Evolutionary conservation across 148 eudicot species (phyloP), one percentile per base, ranked within the genome.

Genomic region (Tetragonia tetragonoides): DNA sequence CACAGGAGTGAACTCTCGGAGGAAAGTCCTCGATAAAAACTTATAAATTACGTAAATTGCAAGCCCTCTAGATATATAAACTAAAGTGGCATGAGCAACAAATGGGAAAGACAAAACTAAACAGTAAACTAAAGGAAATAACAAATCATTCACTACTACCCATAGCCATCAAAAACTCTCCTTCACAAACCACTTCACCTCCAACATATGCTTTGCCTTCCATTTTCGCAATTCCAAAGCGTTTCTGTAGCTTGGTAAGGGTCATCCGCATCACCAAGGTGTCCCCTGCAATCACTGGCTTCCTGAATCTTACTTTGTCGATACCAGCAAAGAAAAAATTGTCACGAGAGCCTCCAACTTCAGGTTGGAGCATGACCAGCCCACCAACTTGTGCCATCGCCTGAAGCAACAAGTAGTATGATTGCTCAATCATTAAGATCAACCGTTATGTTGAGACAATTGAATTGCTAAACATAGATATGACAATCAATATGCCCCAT

Each of bases 341-440:
- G 12, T 87, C 92, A 37, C 90, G 85, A 37, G 92, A 89, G 38
- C 95, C 97, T 56, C 97, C 95, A 37, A 87, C 94, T 87, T 92
- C 98, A 20, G 97, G 95, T 76, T 94, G 95, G 84, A 92, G 87
- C 97, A 94, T 88, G n/a, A 91, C 89, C 42, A 94, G 24, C 75
- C 97, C 98, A 54, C 98, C 98, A 40, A 94, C 98, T 79, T 94
- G 98, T 21, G 98, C 98, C 98, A 94, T 81, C 81, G 98, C 98
- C 98, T 94, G 87, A 60, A 23, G 41, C 59, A 46, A 64, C 38
- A 21, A 66, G 51, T 24, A 34, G 6, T 71, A n/a, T 77, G 10
- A 57, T 18, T 53, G 40, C n/a, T 56, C 20, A 54, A 46, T 67
- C 62, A 40, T 37, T 9, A 11, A 8, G 37, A 8, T 24, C 16